phyloP scores from a whole-genome alignment of 768 basidiomycete genomes.

The Hypholoma fasciculare region DNA sequence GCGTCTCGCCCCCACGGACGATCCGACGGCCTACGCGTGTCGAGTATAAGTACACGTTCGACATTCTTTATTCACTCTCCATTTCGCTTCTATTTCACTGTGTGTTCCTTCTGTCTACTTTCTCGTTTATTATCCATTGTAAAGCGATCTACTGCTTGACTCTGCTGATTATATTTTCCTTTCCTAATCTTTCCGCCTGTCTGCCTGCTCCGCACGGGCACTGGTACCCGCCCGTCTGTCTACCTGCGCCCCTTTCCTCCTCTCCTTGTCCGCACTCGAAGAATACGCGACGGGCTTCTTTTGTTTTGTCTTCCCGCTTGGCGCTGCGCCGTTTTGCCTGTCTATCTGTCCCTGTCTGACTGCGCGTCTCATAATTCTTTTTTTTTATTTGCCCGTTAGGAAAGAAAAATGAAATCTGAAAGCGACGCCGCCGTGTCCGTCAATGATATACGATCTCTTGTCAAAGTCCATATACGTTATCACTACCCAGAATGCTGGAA shows the following conservation, averaged over 20 bases:
- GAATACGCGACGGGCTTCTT: background rate
- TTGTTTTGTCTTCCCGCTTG: background rate
- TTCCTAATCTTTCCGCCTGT: background rate
- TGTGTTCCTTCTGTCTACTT: slow-evolving; percentile 6
- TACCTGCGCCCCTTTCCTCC: background rate
- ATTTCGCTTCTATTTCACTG: slow-evolving; percentile 7
- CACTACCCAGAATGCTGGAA: slow-evolving; percentile 25
- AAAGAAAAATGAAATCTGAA: background rate
- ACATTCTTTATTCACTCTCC: background rate
- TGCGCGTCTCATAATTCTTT: background rate
- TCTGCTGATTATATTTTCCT: slow-evolving; percentile 1
- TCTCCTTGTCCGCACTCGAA: background rate
- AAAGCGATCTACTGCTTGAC: slow-evolving; percentile 2
- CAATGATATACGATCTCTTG: no score
- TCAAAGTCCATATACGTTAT: slow-evolving; percentile 11
- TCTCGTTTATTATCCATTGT: background rate
- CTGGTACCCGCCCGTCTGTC: background rate
- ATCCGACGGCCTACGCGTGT: background rate
- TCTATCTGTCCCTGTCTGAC: background rate
- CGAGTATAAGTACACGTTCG: slow-evolving; percentile 10
- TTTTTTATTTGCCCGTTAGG: slow-evolving; percentile 13
- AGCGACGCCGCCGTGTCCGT: no score
- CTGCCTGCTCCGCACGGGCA: background rate
- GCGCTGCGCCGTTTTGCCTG: background rate
- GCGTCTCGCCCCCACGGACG: background rate